Base-by-base conservation (phyloP, 1,284 basidiomycete species). In the Rhizopogon hawkerae region DNA sequence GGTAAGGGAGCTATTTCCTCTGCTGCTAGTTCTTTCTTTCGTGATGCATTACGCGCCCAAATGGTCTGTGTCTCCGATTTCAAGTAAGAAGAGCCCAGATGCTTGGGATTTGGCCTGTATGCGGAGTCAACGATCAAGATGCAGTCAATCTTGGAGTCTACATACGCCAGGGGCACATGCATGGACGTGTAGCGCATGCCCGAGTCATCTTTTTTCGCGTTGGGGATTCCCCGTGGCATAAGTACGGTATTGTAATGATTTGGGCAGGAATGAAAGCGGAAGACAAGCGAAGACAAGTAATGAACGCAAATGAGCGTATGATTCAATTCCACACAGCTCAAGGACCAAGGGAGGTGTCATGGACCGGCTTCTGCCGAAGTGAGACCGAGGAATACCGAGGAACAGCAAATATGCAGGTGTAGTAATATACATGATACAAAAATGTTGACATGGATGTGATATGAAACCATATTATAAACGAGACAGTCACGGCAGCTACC, bases 171-270 rank as follows among this genome's bases (percentile, higher is more conserved):
- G 26, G 88, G 88, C 8, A 89, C 85, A 67, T 83, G 74, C 64
- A 89, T 89, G n/a, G 76, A 72, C 4, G 88, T 89, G 65, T 83
- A 89, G 48, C 79, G 75, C 72, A 90, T 73, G 8, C 86, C 85
- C 49, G 80, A 81, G 56, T 90, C 88, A 69, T 89, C 86, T 55
- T 78, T 75, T 65, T 81, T 85, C 36, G 77, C 79, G 60, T 86
- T 87, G 23, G 86, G 85, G 47, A 89, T 77, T 51, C 85, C 85
- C 64, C 86, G 76, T 50, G 86, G 86, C 86, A 89, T 89, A 38
- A 21, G 55, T 49, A 31, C 60, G 49, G 35, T 47, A 44, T 24
- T 29, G 34, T 23, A 23, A 23, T 23, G 21, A 14, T 42, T 42
- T 42, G 26, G 18, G 7, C 16, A 21, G 41, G 31, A 11, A 11